phyloP scores from a whole-genome alignment of 2,329 filamentous ascomycete genomes.

The Gaeumannomyces sp. region DNA sequence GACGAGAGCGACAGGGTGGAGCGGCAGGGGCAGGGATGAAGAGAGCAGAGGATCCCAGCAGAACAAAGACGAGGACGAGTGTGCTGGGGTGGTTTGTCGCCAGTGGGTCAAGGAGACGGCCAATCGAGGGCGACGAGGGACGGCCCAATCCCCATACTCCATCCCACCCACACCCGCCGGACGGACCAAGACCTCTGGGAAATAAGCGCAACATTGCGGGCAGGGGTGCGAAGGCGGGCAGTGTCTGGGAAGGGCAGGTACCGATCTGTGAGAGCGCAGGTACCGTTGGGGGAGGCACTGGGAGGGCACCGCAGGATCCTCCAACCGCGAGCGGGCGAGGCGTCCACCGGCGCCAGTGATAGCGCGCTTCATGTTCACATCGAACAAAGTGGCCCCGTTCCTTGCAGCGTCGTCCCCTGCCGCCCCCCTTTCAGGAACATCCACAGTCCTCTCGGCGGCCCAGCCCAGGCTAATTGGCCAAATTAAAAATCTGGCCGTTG shows the following conservation, averaged over 20 bases:
- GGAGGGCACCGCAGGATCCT: no score
- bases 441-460: neutral
- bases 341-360: neutral
- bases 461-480: slow-evolving; percentile 9
- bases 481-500: slow-evolving; percentile 5
- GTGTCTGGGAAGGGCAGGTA: neutral
- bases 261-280: neutral
- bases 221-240: neutral
- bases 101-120: neutral
- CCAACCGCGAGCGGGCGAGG: no score
- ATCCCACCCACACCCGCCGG: neutral
- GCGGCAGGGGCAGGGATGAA: slow-evolving; percentile 2
- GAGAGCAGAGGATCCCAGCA: neutral
- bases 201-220: neutral
- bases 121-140: neutral
- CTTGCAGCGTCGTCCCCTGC: neutral
- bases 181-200: neutral
- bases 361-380: neutral
- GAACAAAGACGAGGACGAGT: slow-evolving; percentile 4
- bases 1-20: neutral
- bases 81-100: neutral
- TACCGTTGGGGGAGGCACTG: neutral
- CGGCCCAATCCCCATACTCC: neutral
- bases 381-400: neutral
- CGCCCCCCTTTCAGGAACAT: neutral